Percentiles rank a stretch among this genome's conserved stretches.
Conservation (phyloP, 306 rosid genomes). For the Prunus armeniaca region DNA sequence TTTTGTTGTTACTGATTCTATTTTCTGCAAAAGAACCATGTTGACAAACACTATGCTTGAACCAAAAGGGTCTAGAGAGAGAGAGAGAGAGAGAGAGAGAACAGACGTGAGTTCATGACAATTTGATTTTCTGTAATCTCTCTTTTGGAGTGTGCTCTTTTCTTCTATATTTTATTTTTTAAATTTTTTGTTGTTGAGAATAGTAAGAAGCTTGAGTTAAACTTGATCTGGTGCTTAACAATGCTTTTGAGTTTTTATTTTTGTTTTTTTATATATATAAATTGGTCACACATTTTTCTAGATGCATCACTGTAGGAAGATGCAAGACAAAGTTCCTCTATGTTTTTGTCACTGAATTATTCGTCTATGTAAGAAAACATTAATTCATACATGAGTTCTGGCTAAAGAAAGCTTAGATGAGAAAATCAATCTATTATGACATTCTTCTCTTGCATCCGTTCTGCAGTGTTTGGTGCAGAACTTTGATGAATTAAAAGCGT, state of each 20-base stretch:
- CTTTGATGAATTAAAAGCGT: constrained; percentile 44
- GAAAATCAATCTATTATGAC: constrained; percentile 36
- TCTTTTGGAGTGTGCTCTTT: neutral
- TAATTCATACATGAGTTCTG: neutral
- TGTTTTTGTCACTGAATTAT: neutral
- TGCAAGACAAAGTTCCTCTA: neutral
- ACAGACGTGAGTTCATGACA: constrained; percentile 46
- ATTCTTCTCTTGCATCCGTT: constrained; percentile 24
- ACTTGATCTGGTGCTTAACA: neutral
- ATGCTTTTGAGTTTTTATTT: neutral
- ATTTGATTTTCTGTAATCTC: constrained; percentile 16
- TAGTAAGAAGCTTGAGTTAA: neutral
- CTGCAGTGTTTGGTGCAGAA: constrained; percentile 35
- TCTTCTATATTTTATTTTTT: neutral
- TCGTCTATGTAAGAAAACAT: too few species aligned
- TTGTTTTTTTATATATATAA: too few species aligned
- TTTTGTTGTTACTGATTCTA: constrained; percentile 26
- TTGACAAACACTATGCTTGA: too few species aligned
- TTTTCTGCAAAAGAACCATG: neutral
- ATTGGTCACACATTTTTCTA: neutral
- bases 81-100: constrained; percentile 75
- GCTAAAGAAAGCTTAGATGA: neutral
- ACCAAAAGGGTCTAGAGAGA: constrained; percentile 76
- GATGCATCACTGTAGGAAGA: constrained; percentile 8
- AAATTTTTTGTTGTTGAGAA: too few species aligned